Base-by-base conservation (phyloP, 169 alveolate genomes). In the Plasmodium vivax region DNA sequence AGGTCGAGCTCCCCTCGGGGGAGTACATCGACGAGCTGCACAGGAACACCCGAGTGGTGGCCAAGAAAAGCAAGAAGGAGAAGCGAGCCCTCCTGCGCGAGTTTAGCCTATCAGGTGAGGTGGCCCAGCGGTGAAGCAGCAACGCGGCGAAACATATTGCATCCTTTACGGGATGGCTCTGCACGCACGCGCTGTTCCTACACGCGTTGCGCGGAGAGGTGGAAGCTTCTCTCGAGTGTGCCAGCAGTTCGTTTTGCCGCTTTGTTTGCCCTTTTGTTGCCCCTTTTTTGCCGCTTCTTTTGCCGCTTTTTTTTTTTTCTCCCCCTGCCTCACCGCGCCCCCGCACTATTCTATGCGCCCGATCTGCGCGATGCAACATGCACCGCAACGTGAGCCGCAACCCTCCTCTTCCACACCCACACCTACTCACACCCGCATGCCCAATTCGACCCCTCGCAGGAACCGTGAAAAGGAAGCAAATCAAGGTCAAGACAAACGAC, bases 401-500 rank as follows among this genome's bases (percentile, higher is more conserved):
- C 5, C 41, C 3, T 34, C 41, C 45, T 1, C 45, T 5, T 5
- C 45, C 4, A 38, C 45, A 47, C 58, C 41, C 41, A 9, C 58
- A 72, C 36, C 45, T n/a, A 32, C 73, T 14, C 68, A 62, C 83
- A 84, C 36, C 1, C 43, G 30, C 34, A 41, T 72, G 14, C 30
- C 32, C 81, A 45, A 32, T 19, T 74, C 58, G 36, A 47, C 32
- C 81, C 79, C 68, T 62, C 82, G 16, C 73, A 87, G 93, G 84
- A 54, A 38, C 32, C 62, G 34, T 45, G 43, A 74, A 77, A 77
- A 87, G 93, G 34, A 87, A 87, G 34, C 81, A 87, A 8, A 87
- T 87, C 47, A 87, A 77, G 45, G 1, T 87, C 80, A 75, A 87
- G 84, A 85, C 83, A 85, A 85, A 73, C 41, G 77, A 85, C 80